phyloP scores from a whole-genome alignment of 257 asterid species.

The Paraleonurus japonicus region DNA sequence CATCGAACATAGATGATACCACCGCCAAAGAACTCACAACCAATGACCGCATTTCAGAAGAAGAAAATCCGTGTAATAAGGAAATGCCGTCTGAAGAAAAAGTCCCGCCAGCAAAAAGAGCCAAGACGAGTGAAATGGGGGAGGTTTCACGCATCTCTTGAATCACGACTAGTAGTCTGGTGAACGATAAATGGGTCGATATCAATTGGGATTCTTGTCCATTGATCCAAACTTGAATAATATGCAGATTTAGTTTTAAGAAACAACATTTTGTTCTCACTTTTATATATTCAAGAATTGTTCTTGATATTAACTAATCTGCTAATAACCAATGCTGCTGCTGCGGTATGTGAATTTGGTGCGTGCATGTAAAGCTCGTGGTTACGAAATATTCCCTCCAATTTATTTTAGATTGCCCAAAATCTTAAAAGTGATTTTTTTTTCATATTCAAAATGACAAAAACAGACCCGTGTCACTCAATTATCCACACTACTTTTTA shows the following conservation, averaged over 20 bases:
- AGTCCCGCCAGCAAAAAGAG: constrained; percentile 36
- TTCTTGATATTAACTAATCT: neutral
- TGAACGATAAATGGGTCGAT: constrained; percentile 12
- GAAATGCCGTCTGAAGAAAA: constrained; percentile 27
- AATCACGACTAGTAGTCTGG: constrained; percentile 11
- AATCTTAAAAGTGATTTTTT: too few relatives aligned
- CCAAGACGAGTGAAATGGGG: constrained; percentile 40
- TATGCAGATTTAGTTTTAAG: constrained; percentile 17
- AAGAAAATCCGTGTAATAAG: constrained; percentile 25
- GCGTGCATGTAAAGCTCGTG: neutral
- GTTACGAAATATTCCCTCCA: neutral
- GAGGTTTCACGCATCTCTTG: constrained; percentile 14
- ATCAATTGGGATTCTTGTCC: constrained; percentile 20
- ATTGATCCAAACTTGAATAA: constrained; percentile 21
- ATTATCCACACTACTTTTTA: too few relatives aligned
- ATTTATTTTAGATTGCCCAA: too few relatives aligned
- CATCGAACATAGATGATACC: constrained; percentile 19
- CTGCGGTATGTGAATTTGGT: neutral
- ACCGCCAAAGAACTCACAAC: constrained; percentile 16
- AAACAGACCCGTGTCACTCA: too few relatives aligned
- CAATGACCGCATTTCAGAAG: constrained; percentile 22
- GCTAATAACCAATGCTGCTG: neutral
- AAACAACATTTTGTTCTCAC: neutral
- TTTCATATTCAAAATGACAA: too few relatives aligned
- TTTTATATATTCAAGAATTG: constrained; percentile 14